A percentile compares a stretch with the other conserved stretches of the same genome.
Evolutionary conservation across 1,139 yeast genomes (phyloP).

Genomic region (Suhomyces taliae): DNA sequence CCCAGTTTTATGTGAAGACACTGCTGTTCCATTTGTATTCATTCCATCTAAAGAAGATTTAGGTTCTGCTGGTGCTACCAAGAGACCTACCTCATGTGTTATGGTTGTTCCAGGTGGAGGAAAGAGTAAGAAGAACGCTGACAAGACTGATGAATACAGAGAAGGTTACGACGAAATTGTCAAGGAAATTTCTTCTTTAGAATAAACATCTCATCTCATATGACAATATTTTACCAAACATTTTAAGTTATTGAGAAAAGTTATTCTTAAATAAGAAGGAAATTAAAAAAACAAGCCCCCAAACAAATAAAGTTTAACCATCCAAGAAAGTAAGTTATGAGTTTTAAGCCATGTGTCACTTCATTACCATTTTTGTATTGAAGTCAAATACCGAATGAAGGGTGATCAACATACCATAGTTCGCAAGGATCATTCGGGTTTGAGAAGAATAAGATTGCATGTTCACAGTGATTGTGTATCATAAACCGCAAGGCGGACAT

Average conservation of each 20-base stretch:
- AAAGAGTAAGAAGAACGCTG: conserved; percentile 74
- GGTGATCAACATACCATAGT: too few relatives aligned
- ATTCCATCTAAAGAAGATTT: conserved; percentile 97
- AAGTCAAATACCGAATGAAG: too few relatives aligned
- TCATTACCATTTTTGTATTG: too few relatives aligned
- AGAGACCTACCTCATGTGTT: conserved; percentile 97
- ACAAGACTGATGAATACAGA: conserved; percentile 86
- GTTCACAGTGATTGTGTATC: neutral
- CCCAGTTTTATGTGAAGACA: conserved; percentile 96
- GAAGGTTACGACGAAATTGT: conserved; percentile 92
- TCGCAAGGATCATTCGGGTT: too few relatives aligned
- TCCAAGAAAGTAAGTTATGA: too few relatives aligned
- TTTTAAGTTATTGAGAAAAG: neutral
- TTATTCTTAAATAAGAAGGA: neutral
- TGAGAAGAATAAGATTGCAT: neutral
- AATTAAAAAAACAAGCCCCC: neutral
- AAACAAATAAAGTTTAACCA: neutral
- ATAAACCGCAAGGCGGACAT: neutral
- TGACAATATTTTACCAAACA: too few relatives aligned
- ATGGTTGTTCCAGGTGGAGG: conserved; percentile 98
- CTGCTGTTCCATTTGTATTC: conserved; percentile 84
- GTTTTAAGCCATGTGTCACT: too few relatives aligned
- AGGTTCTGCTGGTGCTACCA: conserved; percentile 98
- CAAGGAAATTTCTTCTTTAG: conserved; percentile 69
- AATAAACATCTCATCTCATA: conserved; percentile 3